Conservation (phyloP, 1,139 yeast species). For the Kurtzmaniella quercitrusa region DNA sequence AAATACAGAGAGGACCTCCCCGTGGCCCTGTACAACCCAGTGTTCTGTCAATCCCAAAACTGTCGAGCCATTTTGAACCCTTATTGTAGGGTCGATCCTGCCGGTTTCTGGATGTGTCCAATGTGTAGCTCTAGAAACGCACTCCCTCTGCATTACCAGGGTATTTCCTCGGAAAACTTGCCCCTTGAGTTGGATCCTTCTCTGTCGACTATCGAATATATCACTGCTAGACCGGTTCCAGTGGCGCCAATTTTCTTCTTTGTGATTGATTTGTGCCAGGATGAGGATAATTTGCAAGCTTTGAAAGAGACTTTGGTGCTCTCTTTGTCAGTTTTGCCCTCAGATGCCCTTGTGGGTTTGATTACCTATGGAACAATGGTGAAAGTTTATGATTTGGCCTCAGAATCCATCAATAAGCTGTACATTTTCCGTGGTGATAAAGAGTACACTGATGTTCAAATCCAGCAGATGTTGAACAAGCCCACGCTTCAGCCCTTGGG, state of each 20-base stretch:
- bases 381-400: constrained; percentile 88
- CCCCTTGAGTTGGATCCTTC: constrained; percentile 81
- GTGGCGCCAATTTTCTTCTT: constrained; percentile 91
- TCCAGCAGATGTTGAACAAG: constrained; percentile 67
- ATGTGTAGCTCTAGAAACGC: constrained; percentile 81
- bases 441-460: constrained; percentile 74
- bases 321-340: constrained; percentile 81
- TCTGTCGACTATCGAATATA: constrained; percentile 88
- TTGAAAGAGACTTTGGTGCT: constrained; percentile 82
- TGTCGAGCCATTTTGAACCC: constrained; percentile 91
- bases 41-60: constrained; percentile 69
- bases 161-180: constrained; percentile 73
- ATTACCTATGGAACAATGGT: constrained; percentile 94
- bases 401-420: constrained; percentile 70
- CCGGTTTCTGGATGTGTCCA: constrained; percentile 88
- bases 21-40: constrained; percentile 86
- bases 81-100: constrained; percentile 77
- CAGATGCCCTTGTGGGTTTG: constrained; percentile 87
- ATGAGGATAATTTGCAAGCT: constrained; percentile 85
- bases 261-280: constrained; percentile 92
- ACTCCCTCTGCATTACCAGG: constrained; percentile 86
- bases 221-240: constrained; percentile 81
- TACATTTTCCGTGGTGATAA: constrained; percentile 92
- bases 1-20: constrained; percentile 75
- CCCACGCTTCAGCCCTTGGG: constrained; percentile 29